Conservation (phyloP, 306 rosid genomes). For the Lathyrus sativus region DNA sequence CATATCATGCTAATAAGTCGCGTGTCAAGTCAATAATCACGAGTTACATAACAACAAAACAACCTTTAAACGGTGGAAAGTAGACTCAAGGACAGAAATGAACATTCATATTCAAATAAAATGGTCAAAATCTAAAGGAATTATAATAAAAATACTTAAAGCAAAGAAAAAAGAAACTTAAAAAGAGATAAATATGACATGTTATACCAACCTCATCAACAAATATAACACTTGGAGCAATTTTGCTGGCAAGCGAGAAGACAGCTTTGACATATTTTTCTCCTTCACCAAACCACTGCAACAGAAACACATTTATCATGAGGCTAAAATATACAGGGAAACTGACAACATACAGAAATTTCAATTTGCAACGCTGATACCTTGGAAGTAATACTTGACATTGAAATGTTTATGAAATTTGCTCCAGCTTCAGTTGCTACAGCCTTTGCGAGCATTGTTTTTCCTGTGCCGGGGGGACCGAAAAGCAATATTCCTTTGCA, state of each 20-base stretch:
- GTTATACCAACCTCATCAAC: slow-evolving; percentile 84
- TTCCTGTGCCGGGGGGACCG: slow-evolving; percentile 99
- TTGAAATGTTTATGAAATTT: slow-evolving; percentile 89
- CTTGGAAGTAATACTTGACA: slow-evolving; percentile 97
- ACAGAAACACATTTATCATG: slow-evolving; percentile 10
- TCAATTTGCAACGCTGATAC: slow-evolving; percentile 42
- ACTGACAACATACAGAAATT: not conserved
- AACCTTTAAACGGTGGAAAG: slow-evolving; percentile 9
- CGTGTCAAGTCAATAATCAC: slow-evolving; percentile 4
- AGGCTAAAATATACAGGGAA: slow-evolving; percentile 25
- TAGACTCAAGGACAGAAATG: slow-evolving; percentile 1
- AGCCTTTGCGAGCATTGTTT: slow-evolving; percentile 99
- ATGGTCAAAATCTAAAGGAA: slow-evolving; percentile 2
- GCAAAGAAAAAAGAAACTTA: not conserved
- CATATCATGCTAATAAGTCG: slow-evolving; percentile 3
- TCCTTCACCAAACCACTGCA: slow-evolving; percentile 99
- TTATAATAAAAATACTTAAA: slow-evolving; percentile 7
- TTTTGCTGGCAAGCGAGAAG: slow-evolving; percentile 95
- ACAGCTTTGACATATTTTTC: slow-evolving; percentile 95
- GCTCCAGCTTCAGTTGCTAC: slow-evolving; percentile 99
- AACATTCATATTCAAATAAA: not conserved
- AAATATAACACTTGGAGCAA: slow-evolving; percentile 92
- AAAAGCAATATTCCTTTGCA: slow-evolving; percentile 96
- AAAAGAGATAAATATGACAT: not conserved
- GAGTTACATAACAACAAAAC: slow-evolving; percentile 11